A percentile compares a stretch with the other conserved stretches of the same genome.
Conservation (phyloP, 306 rosid genomes). For the Alnus glutinosa region DNA sequence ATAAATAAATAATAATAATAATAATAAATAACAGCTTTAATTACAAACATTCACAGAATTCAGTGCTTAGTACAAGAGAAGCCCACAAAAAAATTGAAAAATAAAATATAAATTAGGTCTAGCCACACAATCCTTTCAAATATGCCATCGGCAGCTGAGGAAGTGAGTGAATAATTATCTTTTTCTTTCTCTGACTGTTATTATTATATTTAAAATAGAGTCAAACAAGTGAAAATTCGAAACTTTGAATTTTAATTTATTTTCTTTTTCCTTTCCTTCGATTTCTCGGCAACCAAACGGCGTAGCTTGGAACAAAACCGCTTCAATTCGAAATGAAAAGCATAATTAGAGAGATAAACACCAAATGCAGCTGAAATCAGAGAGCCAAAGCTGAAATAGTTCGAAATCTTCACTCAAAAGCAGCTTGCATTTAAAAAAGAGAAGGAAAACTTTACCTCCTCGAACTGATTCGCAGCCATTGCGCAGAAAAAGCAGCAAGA, state of each 20-base stretch:
- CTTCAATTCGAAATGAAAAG: constrained; percentile 24
- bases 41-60: neutral
- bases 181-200: neutral
- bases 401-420: constrained; percentile 6
- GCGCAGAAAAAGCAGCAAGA: constrained; percentile 12
- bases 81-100: neutral
- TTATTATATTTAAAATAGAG: neutral
- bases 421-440: constrained; percentile 6
- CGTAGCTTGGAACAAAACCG: neutral
- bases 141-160: neutral
- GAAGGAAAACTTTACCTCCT: constrained; percentile 39
- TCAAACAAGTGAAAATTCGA: neutral
- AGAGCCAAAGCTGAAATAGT: neutral
- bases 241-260: neutral
- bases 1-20: no score
- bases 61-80: neutral
- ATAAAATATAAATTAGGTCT: neutral
- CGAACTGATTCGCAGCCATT: constrained; percentile 46
- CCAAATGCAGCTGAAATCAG: constrained; percentile 32
- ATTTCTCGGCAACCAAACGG: constrained; percentile 14
- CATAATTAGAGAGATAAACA: constrained; percentile 1
- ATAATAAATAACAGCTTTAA: neutral
- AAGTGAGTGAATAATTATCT: neutral
- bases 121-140: neutral
- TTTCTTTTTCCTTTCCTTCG: neutral